A percentile compares a stretch with the other conserved stretches of the same genome.
Conservation (phyloP, 2,329 filamentous ascomycete genomes). For the Fusarium sp. region DNA sequence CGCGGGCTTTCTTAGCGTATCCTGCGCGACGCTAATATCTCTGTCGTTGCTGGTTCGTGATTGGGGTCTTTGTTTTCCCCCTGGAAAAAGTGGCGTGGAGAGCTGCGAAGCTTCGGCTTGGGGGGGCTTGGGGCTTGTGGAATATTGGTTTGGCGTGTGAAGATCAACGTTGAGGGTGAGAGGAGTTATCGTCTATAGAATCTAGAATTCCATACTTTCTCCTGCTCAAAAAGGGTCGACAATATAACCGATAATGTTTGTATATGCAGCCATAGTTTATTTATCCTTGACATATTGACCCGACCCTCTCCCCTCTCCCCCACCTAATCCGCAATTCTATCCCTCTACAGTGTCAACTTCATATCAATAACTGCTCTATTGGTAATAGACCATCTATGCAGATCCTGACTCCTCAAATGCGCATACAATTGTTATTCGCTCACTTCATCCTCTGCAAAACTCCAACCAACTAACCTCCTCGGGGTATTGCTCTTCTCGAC, state of each 20-base stretch:
- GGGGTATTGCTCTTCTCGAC: constrained; percentile 21
- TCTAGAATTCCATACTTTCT: constrained; percentile 23
- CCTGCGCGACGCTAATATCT: constrained; percentile 39
- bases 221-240: constrained; percentile 2
- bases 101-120: constrained; percentile 23
- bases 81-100: constrained; percentile 40
- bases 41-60: constrained; percentile 26
- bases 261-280: background rate
- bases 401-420: constrained; percentile 10
- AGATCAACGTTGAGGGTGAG: background rate
- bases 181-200: constrained; percentile 8
- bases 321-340: too few relatives aligned
- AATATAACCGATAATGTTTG: constrained; percentile 5
- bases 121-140: constrained; percentile 1
- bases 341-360: background rate
- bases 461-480: constrained; percentile 4
- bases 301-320: too few relatives aligned
- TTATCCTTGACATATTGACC: constrained; percentile 7
- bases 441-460: constrained; percentile 22
- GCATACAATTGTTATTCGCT: constrained; percentile 20
- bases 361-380: constrained; percentile 11
- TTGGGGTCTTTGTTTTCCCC: constrained; percentile 25
- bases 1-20: constrained; percentile 24
- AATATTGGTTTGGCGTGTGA: constrained; percentile 22
- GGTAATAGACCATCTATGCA: constrained; percentile 24